phyloP scores from a whole-genome alignment of 805 yeast genomes.

The Ogataea ramenticola region DNA sequence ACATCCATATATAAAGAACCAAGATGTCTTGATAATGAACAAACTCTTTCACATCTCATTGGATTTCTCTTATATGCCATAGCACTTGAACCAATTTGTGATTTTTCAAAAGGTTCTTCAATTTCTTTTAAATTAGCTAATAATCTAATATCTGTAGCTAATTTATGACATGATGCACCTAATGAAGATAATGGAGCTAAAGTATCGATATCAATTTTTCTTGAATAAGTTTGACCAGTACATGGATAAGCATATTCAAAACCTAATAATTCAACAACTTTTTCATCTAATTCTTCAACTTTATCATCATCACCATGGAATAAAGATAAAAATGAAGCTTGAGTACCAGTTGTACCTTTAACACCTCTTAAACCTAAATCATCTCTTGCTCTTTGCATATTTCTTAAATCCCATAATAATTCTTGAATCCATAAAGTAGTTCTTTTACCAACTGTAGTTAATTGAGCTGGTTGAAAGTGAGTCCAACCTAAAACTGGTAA shows the following conservation, averaged over 20 bases:
- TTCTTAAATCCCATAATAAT: slow-evolving; percentile 94
- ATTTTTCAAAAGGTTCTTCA: slow-evolving; percentile 97
- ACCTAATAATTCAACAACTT: slow-evolving; percentile 88
- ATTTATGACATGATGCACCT: slow-evolving; percentile 94
- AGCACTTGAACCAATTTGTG: slow-evolving; percentile 97
- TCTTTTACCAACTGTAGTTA: slow-evolving; percentile 97
- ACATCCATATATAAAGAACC: slow-evolving; percentile 90
- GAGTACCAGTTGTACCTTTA: slow-evolving; percentile 99
- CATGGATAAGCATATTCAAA: slow-evolving; percentile 94
- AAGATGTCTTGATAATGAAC: slow-evolving; percentile 95
- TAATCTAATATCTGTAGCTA: slow-evolving; percentile 94
- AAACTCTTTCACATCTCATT: slow-evolving; percentile 98
- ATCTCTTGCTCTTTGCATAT: slow-evolving; percentile 91
- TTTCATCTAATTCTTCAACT: slow-evolving; percentile 87
- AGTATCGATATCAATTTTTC: slow-evolving; percentile 95
- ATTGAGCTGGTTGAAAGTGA: slow-evolving; percentile 98
- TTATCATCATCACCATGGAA: slow-evolving; percentile 97
- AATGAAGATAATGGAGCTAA: slow-evolving; percentile 88
- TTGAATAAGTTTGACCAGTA: slow-evolving; percentile 98
- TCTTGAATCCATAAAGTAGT: slow-evolving; percentile 98
- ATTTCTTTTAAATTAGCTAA: slow-evolving; percentile 95
- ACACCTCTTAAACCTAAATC: slow-evolving; percentile 97
- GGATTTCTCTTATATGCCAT: slow-evolving; percentile 99
- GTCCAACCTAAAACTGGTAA: slow-evolving; percentile 98
- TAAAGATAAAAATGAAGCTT: slow-evolving; percentile 89